Conservation (phyloP, 2,329 filamentous ascomycete species). For the Beauveria asiatica region DNA sequence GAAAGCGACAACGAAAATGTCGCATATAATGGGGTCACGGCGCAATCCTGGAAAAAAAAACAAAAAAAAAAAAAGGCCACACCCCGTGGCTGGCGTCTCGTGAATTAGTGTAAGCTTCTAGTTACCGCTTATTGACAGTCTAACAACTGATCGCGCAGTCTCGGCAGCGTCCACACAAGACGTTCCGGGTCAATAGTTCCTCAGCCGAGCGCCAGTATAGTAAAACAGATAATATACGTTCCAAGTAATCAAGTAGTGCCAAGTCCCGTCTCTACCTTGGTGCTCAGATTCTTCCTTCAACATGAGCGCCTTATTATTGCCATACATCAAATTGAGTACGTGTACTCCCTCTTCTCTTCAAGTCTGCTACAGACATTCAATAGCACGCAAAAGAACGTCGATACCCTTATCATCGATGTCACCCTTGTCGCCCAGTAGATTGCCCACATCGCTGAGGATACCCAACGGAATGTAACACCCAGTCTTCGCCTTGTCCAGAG, state of each 20-base stretch:
- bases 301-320: background rate
- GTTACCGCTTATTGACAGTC: too few relatives aligned
- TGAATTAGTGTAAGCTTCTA: too few relatives aligned
- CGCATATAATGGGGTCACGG: background rate
- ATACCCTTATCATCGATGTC: conserved; percentile 44
- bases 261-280: background rate
- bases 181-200: too few relatives aligned
- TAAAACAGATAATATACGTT: too few relatives aligned
- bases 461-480: conserved; percentile 79
- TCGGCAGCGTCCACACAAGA: too few relatives aligned
- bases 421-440: conserved; percentile 55
- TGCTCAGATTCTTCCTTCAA: background rate
- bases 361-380: conserved; percentile 43
- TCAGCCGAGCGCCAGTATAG: background rate
- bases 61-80: too few relatives aligned
- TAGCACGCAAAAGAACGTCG: conserved; percentile 51
- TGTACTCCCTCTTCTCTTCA: background rate
- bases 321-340: background rate
- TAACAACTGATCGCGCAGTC: too few relatives aligned
- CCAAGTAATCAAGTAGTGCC: background rate
- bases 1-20: background rate
- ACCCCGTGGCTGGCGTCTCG: too few relatives aligned
- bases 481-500: conserved; percentile 69
- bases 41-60: too few relatives aligned
- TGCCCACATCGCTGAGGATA: conserved; percentile 78